Evolutionary conservation across 1,284 basidiomycete species (phyloP).

Genomic region (Irpex sp.): DNA sequence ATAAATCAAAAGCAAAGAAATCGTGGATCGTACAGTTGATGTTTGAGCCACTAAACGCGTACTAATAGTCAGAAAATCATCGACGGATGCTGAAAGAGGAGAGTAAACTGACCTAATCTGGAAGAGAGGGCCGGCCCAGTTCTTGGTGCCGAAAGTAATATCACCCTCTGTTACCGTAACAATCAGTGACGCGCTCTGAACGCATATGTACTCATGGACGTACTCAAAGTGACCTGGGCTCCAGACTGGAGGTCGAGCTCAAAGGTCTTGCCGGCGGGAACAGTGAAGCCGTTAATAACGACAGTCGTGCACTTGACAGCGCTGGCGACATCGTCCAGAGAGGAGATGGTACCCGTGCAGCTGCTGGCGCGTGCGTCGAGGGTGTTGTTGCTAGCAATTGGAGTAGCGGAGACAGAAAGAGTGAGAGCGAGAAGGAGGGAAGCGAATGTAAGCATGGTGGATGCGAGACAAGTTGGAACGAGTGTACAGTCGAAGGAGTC

Average conservation of each 20-base stretch:
- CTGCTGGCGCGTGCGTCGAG: slow-evolving; percentile 6
- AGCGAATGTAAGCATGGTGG: slow-evolving; percentile 1
- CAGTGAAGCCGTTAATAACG: slow-evolving; percentile 42
- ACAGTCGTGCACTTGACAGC: slow-evolving; percentile 46
- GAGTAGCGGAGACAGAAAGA: neutral
- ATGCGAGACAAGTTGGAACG: neutral
- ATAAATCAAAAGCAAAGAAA: neutral
- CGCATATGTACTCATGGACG: slow-evolving; percentile 11
- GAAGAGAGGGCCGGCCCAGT: slow-evolving; percentile 33
- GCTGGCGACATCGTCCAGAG: slow-evolving; percentile 37
- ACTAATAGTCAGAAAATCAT: slow-evolving; percentile 19
- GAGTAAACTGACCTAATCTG: slow-evolving; percentile 15
- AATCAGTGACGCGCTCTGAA: neutral
- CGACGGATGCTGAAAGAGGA: slow-evolving; percentile 19
- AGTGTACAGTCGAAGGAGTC: neutral
- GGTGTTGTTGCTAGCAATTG: neutral
- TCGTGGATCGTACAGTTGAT: slow-evolving; percentile 23
- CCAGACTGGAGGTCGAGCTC: slow-evolving; percentile 22
- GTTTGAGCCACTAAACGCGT: slow-evolving; percentile 19
- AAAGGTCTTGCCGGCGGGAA: slow-evolving; percentile 31
- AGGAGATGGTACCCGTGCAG: slow-evolving; percentile 42
- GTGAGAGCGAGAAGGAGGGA: slow-evolving; percentile 2
- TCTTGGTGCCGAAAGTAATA: slow-evolving; percentile 29
- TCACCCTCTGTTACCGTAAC: slow-evolving; percentile 23
- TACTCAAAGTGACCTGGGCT: slow-evolving; percentile 36